Evolutionary conservation across 805 yeast species (phyloP).

Genomic region (Pichia eremophila): DNA sequence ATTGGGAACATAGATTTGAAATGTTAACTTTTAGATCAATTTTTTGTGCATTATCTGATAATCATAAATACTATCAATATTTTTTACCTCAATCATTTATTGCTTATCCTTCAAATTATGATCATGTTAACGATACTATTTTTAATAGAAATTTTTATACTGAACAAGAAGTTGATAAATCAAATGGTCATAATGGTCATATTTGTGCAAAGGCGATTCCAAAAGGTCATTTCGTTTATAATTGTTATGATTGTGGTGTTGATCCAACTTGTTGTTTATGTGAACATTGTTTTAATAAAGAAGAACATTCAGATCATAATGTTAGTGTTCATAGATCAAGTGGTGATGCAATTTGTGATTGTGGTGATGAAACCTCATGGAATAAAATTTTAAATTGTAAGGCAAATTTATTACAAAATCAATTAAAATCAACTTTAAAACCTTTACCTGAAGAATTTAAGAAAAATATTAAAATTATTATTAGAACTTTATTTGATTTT

Average conservation of each 20-base stretch:
- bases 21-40: conserved; percentile 8
- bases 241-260: conserved; percentile 68
- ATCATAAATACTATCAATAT: conserved; percentile 5
- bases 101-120: conserved; percentile 20
- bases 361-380: conserved; percentile 68
- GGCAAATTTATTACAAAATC: conserved; percentile 14
- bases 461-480: conserved; percentile 18
- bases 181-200: conserved; percentile 42
- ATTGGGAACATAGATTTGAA: conserved; percentile 4
- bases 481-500: conserved; percentile 29
- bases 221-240: conserved; percentile 55
- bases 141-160: conserved; percentile 18
- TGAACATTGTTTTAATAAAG: conserved; percentile 58
- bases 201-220: conserved; percentile 61
- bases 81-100: conserved; percentile 2
- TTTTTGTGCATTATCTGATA: conserved; percentile 10
- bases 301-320: conserved; percentile 59
- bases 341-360: conserved; percentile 59
- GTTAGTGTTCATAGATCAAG: conserved; percentile 43
- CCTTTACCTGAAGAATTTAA: conserved; percentile 15
- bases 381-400: conserved; percentile 39
- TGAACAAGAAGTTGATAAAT: conserved; percentile 11
- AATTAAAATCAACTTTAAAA: conserved; percentile 2
- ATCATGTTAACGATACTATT: conserved; percentile 12
- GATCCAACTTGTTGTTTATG: conserved; percentile 77